A percentile compares a stretch with the other conserved stretches of the same genome.
Conservation (phyloP, 192 early-diverging fungal species). For the Umbelopsis vinacea region DNA sequence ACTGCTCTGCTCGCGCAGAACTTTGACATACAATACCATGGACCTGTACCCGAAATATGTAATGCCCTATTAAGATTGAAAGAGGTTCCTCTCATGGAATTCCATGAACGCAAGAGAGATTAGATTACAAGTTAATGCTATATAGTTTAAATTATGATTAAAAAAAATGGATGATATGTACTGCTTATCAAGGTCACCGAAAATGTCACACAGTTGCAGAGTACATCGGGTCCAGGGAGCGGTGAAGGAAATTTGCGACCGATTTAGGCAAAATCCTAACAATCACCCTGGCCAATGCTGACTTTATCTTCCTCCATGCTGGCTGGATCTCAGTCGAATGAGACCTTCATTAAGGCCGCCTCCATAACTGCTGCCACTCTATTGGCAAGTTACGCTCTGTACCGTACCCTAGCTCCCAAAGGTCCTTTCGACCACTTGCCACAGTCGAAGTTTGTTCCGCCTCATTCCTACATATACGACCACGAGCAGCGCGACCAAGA, state of each 20-base stretch:
- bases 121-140: neutral
- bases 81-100: neutral
- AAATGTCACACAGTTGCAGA: too few species aligned
- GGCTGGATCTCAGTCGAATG: too few species aligned
- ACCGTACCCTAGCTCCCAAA: neutral
- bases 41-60: neutral
- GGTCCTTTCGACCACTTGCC: neutral
- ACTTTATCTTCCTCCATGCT: too few species aligned
- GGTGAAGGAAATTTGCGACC: too few species aligned
- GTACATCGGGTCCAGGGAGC: too few species aligned
- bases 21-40: conserved; percentile 25
- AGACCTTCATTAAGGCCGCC: too few species aligned
- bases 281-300: too few species aligned
- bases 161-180: too few species aligned
- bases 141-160: too few species aligned
- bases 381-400: neutral
- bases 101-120: neutral
- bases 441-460: neutral
- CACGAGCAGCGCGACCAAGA: neutral
- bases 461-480: neutral
- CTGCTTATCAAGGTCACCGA: too few species aligned
- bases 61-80: neutral
- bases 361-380: neutral
- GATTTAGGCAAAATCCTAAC: too few species aligned
- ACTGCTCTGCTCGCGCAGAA: conserved; percentile 44